Evolutionary conservation across 371 early-diverging fungal species (phyloP).

Genomic region (Apophysomyces elegans): DNA sequence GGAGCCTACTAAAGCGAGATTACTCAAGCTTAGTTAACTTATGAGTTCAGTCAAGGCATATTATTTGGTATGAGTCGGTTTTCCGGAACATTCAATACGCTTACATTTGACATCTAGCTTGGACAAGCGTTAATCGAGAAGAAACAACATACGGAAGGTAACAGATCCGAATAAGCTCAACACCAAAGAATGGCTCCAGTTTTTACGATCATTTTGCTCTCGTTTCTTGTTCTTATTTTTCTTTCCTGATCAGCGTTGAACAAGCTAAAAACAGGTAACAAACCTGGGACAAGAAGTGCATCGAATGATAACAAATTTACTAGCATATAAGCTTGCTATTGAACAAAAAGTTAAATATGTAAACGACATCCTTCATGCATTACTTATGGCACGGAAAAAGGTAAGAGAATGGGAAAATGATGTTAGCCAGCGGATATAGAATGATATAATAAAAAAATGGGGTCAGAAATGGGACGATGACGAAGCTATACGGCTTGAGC

Average conservation of each 20-base stretch:
- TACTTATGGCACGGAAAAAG: slow-evolving; percentile 59
- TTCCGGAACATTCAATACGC: slow-evolving; percentile 16
- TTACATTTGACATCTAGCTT: slow-evolving; percentile 31
- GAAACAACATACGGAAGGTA: slow-evolving; percentile 53
- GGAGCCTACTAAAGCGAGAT: background rate
- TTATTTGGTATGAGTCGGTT: slow-evolving; percentile 52
- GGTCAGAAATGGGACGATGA: slow-evolving; percentile 67
- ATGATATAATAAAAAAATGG: background rate
- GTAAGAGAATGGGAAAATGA: slow-evolving; percentile 18
- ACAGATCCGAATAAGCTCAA: background rate
- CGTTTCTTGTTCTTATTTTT: background rate
- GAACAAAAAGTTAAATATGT: slow-evolving; percentile 60
- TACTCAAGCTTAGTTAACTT: background rate
- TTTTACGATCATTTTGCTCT: background rate
- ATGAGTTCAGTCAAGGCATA: slow-evolving; percentile 66
- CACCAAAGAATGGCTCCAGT: background rate
- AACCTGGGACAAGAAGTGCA: background rate
- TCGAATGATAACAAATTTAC: background rate
- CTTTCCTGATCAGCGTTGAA: slow-evolving; percentile 44
- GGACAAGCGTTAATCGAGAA: slow-evolving; percentile 64
- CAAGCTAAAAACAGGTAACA: slow-evolving; percentile 57
- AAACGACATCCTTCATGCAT: slow-evolving; percentile 62
- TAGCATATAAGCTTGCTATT: slow-evolving; percentile 60
- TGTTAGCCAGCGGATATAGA: background rate
- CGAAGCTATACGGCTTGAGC: slow-evolving; percentile 59